Base-by-base conservation (phyloP, 306 rosid genomes). In the Senna tora region DNA sequence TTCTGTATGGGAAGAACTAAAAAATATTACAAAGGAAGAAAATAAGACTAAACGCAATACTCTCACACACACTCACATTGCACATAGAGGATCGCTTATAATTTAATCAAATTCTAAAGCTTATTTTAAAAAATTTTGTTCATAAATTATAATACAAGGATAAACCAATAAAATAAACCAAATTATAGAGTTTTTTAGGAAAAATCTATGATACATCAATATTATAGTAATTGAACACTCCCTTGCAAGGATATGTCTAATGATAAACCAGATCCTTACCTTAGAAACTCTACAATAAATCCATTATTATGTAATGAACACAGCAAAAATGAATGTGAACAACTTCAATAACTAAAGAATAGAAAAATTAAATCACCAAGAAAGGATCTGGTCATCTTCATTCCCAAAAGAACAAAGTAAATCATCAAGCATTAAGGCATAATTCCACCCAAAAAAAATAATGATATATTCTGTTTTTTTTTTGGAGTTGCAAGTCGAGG, bases 1-100 rank as follows among this genome's bases (percentile, higher is more conserved):
- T 95, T 95, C 99, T 95, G 96, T 52, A 49, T 50, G 28, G 46
- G 57, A 83, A 49, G 19, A 42, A 63, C 20, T 25, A 20, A 10
- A 75, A 9, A 4, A 38, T 7, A 70, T 36, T 9, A 21, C 47
- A 51, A 16, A 63, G 16, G 50, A 39, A 13, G 4, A 34, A 8
- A n/a, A 47, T 9, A 65, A 10, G 41, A 25, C 0, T n/a, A 43
- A n/a, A 43, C 1, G 14, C 30, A 25, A 25, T 41, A 14, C 46
- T 57, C 41, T 7, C 0, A 20, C 51, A 41, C 6, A 21, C 2
- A 9, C 70, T 59, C 45, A 17, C n/a, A 36, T 3, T 5, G 0
- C 45, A 17, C n/a, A 36, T 3, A 12, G 0, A 63, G 17, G 20
- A 54, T 75, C 51, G 67, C 60, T 69, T 55, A 68, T 55, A 39